These are phyloP conservation scores for Cytidiella melzeri DNA, from an alignment of 768 basidiomycete species.

Conservation along the genomic window DNA sequence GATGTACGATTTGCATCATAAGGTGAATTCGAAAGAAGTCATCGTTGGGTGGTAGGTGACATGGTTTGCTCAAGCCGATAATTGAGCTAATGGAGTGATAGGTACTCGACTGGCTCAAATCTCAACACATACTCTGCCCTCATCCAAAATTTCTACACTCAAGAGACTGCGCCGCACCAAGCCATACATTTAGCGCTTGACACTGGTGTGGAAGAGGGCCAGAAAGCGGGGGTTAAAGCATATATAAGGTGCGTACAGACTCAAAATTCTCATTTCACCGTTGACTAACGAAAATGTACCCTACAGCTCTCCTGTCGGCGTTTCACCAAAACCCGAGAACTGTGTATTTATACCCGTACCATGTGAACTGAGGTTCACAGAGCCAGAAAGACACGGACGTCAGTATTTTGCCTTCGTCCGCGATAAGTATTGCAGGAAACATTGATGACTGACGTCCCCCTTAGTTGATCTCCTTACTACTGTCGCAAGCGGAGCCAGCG, in stretches of 20 bases:
- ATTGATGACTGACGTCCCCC: conserved; percentile 4
- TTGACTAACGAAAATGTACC: neutral
- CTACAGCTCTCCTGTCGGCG: conserved; percentile 77
- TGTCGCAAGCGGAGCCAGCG: conserved; percentile 33
- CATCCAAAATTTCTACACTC: conserved; percentile 96
- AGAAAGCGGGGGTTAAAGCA: conserved; percentile 72
- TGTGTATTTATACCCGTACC: conserved; percentile 91
- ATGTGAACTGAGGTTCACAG: conserved; percentile 77
- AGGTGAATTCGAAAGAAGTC: conserved; percentile 77
- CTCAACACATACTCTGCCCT: conserved; percentile 94
- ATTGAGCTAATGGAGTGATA: conserved; percentile 22
- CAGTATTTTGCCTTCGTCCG: conserved; percentile 28
- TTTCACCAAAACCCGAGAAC: conserved; percentile 88
- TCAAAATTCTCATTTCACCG: neutral
- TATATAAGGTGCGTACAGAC: conserved; percentile 63
- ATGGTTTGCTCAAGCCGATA: neutral
- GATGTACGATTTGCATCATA: conserved; percentile 88
- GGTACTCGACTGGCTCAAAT: conserved; percentile 90
- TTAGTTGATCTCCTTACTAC: conserved; percentile 72
- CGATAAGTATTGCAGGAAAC: conserved; percentile 1
- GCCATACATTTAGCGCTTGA: conserved; percentile 90
- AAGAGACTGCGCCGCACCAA: conserved; percentile 83
- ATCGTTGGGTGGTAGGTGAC: conserved; percentile 91
- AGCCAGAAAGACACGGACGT: conserved; percentile 83
- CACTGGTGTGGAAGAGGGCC: conserved; percentile 64